Conservation (phyloP, 2,329 filamentous ascomycete genomes). For the Penicillium psychrosexuale region DNA sequence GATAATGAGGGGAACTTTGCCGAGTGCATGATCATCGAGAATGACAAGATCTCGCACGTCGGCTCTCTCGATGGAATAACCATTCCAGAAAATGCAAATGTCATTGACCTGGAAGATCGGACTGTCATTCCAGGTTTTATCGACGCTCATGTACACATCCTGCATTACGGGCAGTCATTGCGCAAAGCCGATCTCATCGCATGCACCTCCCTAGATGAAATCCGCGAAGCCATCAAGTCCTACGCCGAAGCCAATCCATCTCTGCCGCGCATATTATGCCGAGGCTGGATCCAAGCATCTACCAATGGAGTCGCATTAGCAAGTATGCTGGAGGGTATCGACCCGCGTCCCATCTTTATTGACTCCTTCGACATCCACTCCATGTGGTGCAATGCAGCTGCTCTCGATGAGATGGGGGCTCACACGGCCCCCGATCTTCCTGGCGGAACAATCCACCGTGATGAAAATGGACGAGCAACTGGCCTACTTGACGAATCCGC, state of each 20-base stretch:
- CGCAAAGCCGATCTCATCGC: slow-evolving; percentile 44
- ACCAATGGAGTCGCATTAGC: slow-evolving; percentile 46
- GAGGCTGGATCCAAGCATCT: slow-evolving; percentile 51
- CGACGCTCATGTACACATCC: slow-evolving; percentile 51
- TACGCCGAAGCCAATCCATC: slow-evolving; percentile 43
- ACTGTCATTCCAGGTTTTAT: slow-evolving; percentile 49
- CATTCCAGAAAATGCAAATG: slow-evolving; percentile 20
- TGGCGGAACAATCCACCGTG: slow-evolving; percentile 49
- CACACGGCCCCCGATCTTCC: slow-evolving; percentile 42
- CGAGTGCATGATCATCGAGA: slow-evolving; percentile 40
- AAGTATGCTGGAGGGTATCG: slow-evolving; percentile 49
- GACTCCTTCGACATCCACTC: slow-evolving; percentile 52
- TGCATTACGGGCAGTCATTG: slow-evolving; percentile 50
- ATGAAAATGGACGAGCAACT: slow-evolving; percentile 43
- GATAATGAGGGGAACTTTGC: slow-evolving; percentile 21
- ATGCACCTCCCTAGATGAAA: slow-evolving; percentile 45
- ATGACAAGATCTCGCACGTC: slow-evolving; percentile 43
- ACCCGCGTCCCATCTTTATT: slow-evolving; percentile 49
- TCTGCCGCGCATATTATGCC: slow-evolving; percentile 44
- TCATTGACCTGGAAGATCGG: slow-evolving; percentile 36
- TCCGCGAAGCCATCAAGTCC: slow-evolving; percentile 41
- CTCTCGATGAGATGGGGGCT: slow-evolving; percentile 46
- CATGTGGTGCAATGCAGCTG: slow-evolving; percentile 50
- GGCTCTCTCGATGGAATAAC: slow-evolving; percentile 33
- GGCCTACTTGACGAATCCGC: slow-evolving; percentile 49